Evolutionary conservation across 352 stramenopile species (phyloP).

Genomic region (Pythium insidiosum): DNA sequence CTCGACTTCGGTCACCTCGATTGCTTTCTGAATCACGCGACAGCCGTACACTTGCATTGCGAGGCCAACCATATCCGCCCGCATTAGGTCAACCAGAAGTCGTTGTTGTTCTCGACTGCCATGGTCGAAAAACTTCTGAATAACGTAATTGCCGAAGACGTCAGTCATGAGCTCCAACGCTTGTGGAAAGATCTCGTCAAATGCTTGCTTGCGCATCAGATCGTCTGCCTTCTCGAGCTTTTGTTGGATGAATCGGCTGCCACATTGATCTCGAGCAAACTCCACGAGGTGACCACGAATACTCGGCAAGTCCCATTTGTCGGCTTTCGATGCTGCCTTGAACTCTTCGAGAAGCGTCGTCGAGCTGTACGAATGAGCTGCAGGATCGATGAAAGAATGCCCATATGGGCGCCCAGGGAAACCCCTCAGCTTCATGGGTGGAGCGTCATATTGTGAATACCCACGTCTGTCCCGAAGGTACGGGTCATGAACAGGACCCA

Average conservation of each 20-base stretch:
- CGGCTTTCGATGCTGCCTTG: constrained; percentile 47
- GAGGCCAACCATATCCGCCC: constrained; percentile 91
- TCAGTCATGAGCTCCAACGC: constrained; percentile 84
- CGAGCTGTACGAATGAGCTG: constrained; percentile 57
- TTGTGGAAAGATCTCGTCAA: constrained; percentile 78
- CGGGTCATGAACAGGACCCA: no score
- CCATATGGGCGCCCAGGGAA: no score
- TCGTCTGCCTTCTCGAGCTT: constrained; percentile 83
- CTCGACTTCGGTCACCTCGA: constrained; percentile 66
- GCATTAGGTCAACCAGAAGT: constrained; percentile 80
- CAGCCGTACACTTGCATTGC: constrained; percentile 96
- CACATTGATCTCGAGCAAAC: constrained; percentile 82
- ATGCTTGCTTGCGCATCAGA: constrained; percentile 55
- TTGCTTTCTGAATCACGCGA: constrained; percentile 93
- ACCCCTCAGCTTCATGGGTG: no score
- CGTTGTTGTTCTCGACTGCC: constrained; percentile 85
- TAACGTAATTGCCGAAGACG: constrained; percentile 99
- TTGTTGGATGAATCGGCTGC: constrained; percentile 85
- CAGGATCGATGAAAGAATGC: constrained; percentile 34
- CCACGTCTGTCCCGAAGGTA: no score
- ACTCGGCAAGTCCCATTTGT: constrained; percentile 73
- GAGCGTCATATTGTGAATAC: no score
- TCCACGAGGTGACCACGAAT: constrained; percentile 82
- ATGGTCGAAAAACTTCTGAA: constrained; percentile 97
- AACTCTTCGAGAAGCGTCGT: constrained; percentile 80